Evolutionary conservation across 2,329 filamentous ascomycete genomes (phyloP), one percentile per base, ranked within the genome.

Genomic region (Calonectria pteridis): DNA sequence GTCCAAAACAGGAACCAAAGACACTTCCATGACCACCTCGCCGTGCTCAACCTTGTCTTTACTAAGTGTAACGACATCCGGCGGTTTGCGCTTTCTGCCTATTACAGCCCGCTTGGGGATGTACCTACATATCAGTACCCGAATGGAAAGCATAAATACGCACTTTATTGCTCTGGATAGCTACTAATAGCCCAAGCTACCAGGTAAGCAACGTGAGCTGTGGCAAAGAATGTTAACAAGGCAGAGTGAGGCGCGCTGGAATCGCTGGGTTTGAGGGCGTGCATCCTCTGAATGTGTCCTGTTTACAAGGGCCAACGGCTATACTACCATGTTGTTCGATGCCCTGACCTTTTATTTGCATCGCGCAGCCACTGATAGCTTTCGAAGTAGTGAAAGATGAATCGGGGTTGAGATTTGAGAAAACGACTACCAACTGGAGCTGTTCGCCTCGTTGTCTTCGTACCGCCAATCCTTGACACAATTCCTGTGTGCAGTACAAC

Each of bases 1-100:
- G 53, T 28, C 40, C 53, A 35, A 46, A 65, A 55, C 58, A 73
- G 66, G 50, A 69, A 72, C 69, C 16, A 37, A 67, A 51, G 53
- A 20, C 53, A 53, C 26, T 53, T 59, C 23, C 0, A 26, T 35
- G 40, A 11, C 37, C 23, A 35, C n/a, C 43, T 53, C 64, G 14
- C 18, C n/a, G 31, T 65, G 28, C 29, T 37, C 59, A 33, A 50
- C 35, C 40, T 49, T 66, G 37, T 18, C 50, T 58, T 31, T 14
- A 6, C 23, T 33, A 16, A 35, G 64, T 26, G 35, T 13, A 59
- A 40, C 14, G 29, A n/a, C 18, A 23, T n/a, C 35, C 18, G 37
- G 66, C 14, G 20, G 51, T n/a, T 33, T 46, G 23, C 28, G 37
- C 51, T 40, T 58, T 46, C 50, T 6, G n/a, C 28, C 46, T 31